phyloP scores from a whole-genome alignment of 805 yeast genomes.

The Monosporozyma servazzii region DNA sequence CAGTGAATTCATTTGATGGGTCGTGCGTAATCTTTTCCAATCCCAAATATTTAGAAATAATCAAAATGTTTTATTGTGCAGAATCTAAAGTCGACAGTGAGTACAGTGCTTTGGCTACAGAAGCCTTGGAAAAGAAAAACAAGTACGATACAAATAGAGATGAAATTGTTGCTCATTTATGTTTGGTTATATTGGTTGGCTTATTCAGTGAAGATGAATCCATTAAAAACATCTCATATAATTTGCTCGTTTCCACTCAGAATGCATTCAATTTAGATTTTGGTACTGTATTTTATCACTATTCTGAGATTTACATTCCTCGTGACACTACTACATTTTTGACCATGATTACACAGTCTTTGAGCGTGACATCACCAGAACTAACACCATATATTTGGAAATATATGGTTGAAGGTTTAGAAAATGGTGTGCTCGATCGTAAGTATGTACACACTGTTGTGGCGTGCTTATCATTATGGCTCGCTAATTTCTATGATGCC shows the following conservation, averaged over 20 bases:
- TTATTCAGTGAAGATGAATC: conserved; percentile 47
- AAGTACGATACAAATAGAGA: conserved; percentile 4
- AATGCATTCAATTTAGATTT: conserved; percentile 47
- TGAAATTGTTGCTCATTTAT: conserved; percentile 46
- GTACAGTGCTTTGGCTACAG: conserved; percentile 1
- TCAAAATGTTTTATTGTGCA: conserved; percentile 56
- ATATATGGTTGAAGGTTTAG: conserved; percentile 17
- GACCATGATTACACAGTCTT: conserved; percentile 41
- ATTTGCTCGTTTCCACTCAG: conserved; percentile 49
- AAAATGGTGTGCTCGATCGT: conserved; percentile 10
- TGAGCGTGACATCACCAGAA: conserved; percentile 46
- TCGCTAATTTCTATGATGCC: conserved; percentile 48
- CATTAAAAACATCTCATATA: conserved; percentile 53
- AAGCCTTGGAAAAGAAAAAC: background rate
- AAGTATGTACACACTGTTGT: conserved; percentile 12
- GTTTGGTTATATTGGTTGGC: conserved; percentile 58
- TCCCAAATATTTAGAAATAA: conserved; percentile 47
- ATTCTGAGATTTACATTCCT: conserved; percentile 56
- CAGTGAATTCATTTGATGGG: conserved; percentile 33
- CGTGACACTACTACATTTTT: conserved; percentile 54
- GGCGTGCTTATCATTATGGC: conserved; percentile 52
- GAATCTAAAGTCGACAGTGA: conserved; percentile 41
- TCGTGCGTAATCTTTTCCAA: conserved; percentile 33
- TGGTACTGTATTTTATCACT: conserved; percentile 44
- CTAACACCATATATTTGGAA: conserved; percentile 47